Evolutionary conservation across 176 grass and related monocot species (phyloP).

Genomic region (Triticum dicoccoides): DNA sequence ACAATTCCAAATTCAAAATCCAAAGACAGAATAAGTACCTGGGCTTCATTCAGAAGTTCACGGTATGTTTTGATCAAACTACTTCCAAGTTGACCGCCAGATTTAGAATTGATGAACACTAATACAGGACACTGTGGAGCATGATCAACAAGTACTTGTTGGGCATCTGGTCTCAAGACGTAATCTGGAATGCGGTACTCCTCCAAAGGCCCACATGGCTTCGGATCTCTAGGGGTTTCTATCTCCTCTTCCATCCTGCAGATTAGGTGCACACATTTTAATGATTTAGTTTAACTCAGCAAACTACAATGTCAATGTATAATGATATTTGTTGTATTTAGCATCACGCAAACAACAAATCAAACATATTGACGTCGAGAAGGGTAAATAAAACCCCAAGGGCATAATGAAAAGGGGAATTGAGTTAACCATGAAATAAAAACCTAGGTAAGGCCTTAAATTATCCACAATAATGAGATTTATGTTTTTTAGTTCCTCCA

Average conservation of each 20-base stretch:
- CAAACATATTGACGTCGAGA: background rate
- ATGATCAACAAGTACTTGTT: conserved; percentile 22
- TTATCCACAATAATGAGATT: background rate
- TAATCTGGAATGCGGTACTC: conserved; percentile 83
- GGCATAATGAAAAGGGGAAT: background rate
- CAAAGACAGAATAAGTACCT: conserved; percentile 48
- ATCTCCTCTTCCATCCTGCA: conserved; percentile 57
- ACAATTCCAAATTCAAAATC: conserved; percentile 20
- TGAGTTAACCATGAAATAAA: background rate
- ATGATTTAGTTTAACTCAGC: background rate
- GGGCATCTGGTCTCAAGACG: conserved; percentile 54
- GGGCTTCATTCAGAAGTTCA: conserved; percentile 68
- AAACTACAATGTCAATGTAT: background rate
- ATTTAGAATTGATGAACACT: conserved; percentile 86
- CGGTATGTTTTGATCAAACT: conserved; percentile 76
- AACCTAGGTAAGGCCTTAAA: background rate
- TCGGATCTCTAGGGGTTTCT: conserved; percentile 18
- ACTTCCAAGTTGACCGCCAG: conserved; percentile 82
- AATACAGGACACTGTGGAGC: conserved; percentile 57
- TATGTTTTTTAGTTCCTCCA: background rate
- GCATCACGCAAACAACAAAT: background rate
- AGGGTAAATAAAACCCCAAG: background rate
- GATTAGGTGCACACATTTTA: background rate
- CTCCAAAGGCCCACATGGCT: conserved; percentile 32
- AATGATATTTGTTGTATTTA: background rate